A percentile compares a stretch with the other conserved stretches of the same genome.
These are phyloP conservation scores for Tylopilus intermedius DNA, from an alignment of 768 basidiomycete species.

Conservation along the genomic window DNA sequence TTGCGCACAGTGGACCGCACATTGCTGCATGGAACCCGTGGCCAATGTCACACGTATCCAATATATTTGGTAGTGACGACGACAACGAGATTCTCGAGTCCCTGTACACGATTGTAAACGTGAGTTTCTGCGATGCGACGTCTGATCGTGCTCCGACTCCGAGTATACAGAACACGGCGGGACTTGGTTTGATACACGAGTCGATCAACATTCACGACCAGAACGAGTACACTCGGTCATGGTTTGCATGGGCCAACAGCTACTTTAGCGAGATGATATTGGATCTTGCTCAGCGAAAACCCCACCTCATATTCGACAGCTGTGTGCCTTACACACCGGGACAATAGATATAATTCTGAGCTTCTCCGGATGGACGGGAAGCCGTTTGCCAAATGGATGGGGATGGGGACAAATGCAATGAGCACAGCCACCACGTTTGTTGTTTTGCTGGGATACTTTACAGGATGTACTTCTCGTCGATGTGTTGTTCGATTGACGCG, in stretches of 20 bases:
- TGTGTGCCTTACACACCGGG: slow-evolving; percentile 55
- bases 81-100: slow-evolving; percentile 61
- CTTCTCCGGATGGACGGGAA: background rate
- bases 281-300: slow-evolving; percentile 71
- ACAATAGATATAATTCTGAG: slow-evolving; percentile 21
- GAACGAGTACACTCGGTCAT: slow-evolving; percentile 58
- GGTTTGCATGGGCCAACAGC: slow-evolving; percentile 84
- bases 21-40: slow-evolving; percentile 70
- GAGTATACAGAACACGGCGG: slow-evolving; percentile 55
- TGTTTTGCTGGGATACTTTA: slow-evolving; percentile 1
- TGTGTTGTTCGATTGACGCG: slow-evolving; percentile 15
- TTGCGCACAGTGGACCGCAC: slow-evolving; percentile 58
- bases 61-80: slow-evolving; percentile 70
- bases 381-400: background rate
- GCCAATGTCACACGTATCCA: slow-evolving; percentile 79
- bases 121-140: slow-evolving; percentile 30
- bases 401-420: background rate
- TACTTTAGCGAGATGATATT: slow-evolving; percentile 81
- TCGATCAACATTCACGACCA: slow-evolving; percentile 59
- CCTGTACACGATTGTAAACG: slow-evolving; percentile 64
- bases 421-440: slow-evolving; percentile 20
- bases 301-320: slow-evolving; percentile 56
- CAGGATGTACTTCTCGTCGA: slow-evolving; percentile 4
- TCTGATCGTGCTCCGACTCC: background rate
- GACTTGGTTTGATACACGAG: slow-evolving; percentile 76